Conservation (phyloP, 2,329 filamentous ascomycete species). For the Venturia oleaginea region DNA sequence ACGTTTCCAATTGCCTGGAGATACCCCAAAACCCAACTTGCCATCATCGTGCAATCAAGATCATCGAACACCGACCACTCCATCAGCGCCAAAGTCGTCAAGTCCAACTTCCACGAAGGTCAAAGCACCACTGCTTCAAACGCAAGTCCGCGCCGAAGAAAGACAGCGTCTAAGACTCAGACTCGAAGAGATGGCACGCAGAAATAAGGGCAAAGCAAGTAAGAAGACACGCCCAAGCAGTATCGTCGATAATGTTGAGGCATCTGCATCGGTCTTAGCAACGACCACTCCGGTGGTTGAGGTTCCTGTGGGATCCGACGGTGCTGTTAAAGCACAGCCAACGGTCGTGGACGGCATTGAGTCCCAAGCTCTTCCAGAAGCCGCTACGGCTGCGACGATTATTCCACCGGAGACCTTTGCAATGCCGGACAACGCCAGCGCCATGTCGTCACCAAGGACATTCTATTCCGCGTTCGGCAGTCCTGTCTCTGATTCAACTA, state of each 20-base stretch:
- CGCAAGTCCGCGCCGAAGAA: conserved; percentile 10
- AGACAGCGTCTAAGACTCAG: background rate
- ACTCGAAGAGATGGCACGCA: background rate
- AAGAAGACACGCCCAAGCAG: background rate
- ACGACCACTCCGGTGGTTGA: background rate
- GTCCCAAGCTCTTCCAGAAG: background rate
- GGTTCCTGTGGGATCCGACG: background rate
- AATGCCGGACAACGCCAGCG: background rate
- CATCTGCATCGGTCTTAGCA: background rate
- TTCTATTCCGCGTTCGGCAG: background rate
- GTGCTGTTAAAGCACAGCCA: background rate
- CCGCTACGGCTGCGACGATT: background rate
- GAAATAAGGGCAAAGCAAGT: background rate
- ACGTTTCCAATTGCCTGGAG: background rate
- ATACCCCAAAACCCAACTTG: background rate
- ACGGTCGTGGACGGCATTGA: background rate
- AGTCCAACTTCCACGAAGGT: conserved; percentile 1
- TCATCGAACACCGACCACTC: background rate
- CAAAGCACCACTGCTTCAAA: conserved; percentile 6
- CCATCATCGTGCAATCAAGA: background rate
- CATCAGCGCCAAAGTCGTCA: background rate
- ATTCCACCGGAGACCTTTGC: background rate
- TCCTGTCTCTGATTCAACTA: conserved; percentile 3
- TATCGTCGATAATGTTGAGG: background rate
- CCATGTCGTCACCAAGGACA: background rate